Evolutionary conservation across 164 flowering plant genomes (phyloP), one percentile per base, ranked within the genome.

Genomic region (Tinospora cordifolia): DNA sequence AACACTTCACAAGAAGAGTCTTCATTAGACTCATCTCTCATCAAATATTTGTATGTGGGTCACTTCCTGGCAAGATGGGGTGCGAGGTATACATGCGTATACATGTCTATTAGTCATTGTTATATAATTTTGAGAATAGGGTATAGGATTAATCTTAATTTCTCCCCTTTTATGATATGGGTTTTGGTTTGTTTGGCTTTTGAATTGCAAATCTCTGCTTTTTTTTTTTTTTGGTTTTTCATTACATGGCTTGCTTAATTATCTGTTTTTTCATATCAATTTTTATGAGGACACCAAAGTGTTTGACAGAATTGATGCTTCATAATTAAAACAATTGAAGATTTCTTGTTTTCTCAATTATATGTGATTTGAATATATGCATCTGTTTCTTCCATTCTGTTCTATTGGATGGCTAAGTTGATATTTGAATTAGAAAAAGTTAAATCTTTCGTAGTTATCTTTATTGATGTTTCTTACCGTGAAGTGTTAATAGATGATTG

Each of bases 1-100:
- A 65, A 69, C 59, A 69, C 69, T 36, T 63, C 63, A n/a, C 63
- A 39, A 34, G 63, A 74, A 22, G 19, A 66, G n/a, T 41, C 36
- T 22, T 46, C 22, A 4, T 30, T 30, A 47, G n/a, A 60, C 10
- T 57, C 82, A 36, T 76, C 79, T 75, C 88, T 92, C n/a, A 46
- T 85, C 74, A 70, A 30, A 14, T 75, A 79, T 71, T 70, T 92
- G 71, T 92, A 90, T 70, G 65, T 81, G 19, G 96, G 87, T 26
- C 90, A 92, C 73, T 90, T 92, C 75, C 78, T 92, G 14, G 86
- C 94, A 71, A 83, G 98, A 88, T 92, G 98, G 96, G 89, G 89
- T 71, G 89, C 96, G 80, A 92, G 98, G 98, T 92, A 57, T 62
- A 6, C 30, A 46, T 71, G n/a, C n/a, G 21, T 66, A 9, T 39